Percentiles rank a stretch among this genome's conserved stretches.
phyloP scores from a whole-genome alignment of 768 basidiomycete genomes.

The Dentipellis sp. region DNA sequence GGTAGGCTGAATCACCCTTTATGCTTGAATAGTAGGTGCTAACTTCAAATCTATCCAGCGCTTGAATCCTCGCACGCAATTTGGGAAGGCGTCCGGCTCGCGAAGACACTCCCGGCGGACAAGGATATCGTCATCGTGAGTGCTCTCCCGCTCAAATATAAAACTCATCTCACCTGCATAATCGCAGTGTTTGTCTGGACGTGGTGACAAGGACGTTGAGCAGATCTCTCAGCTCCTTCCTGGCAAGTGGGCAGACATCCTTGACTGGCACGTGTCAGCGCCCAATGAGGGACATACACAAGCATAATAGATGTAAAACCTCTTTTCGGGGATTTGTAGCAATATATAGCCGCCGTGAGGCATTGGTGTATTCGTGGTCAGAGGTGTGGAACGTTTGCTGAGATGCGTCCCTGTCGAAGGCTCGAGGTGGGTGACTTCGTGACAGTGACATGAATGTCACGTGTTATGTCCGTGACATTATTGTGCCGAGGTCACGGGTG shows the following conservation, averaged over 20 bases:
- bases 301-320: no score
- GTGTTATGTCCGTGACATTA: no score
- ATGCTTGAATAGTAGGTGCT: constrained; percentile 1
- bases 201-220: constrained; percentile 97
- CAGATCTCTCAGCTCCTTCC: constrained; percentile 92
- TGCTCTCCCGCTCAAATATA: constrained; percentile 12
- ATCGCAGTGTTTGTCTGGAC: constrained; percentile 78
- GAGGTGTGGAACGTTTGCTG: no score
- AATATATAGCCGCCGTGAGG: no score
- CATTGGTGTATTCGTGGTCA: no score
- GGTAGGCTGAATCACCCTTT: constrained; percentile 33
- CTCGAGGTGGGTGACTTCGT: no score
- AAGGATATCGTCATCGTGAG: constrained; percentile 85
- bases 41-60: constrained; percentile 36
- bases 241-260: constrained; percentile 83
- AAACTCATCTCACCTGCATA: neutral
- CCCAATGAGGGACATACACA: no score
- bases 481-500: no score
- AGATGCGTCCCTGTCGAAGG: no score
- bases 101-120: constrained; percentile 77
- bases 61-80: constrained; percentile 94
- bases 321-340: no score
- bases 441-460: no score
- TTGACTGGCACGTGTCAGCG: constrained; percentile 81
- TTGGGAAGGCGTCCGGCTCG: constrained; percentile 83